Percentiles rank a stretch among this genome's conserved stretches.
These are phyloP conservation scores for Populus nigra DNA, from an alignment of 345 rosid genomes.

Conservation along the genomic window DNA sequence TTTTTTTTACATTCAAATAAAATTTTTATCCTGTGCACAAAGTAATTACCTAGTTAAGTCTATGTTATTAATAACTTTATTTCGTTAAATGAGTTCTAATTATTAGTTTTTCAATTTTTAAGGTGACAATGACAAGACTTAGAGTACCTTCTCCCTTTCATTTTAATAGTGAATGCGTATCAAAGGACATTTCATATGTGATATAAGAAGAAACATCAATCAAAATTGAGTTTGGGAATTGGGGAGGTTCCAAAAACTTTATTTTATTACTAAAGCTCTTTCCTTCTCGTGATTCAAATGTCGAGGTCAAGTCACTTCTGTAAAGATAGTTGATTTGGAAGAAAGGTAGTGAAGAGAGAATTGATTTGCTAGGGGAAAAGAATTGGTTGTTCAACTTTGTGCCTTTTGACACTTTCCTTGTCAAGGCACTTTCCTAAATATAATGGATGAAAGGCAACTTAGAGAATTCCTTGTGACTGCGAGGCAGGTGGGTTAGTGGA, in stretches of 20 bases:
- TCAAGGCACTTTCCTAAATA: not conserved
- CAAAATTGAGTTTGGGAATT: not conserved
- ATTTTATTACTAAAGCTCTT: too few relatives aligned
- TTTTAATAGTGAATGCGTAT: not conserved
- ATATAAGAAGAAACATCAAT: too few relatives aligned
- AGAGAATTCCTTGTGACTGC: not conserved
- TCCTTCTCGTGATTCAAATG: not conserved
- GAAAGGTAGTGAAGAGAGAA: not conserved
- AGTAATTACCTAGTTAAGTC: too few relatives aligned
- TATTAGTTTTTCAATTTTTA: not conserved
- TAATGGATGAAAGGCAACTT: too few relatives aligned
- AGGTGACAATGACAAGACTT: not conserved
- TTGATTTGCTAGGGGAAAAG: not conserved
- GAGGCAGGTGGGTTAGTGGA: not conserved
- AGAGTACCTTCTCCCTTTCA: not conserved
- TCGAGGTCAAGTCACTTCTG: not conserved
- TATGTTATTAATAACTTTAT: too few relatives aligned
- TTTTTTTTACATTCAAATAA: too few relatives aligned
- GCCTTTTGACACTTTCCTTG: not conserved
- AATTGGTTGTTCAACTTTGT: not conserved
- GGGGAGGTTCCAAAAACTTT: not conserved
- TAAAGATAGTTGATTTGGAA: not conserved
- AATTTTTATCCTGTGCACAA: too few relatives aligned
- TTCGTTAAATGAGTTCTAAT: not conserved
- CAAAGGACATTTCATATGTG: not conserved